Evolutionary conservation across 2,329 filamentous ascomycete species (phyloP).

Genomic region (Ophiognomonia clavigignenti-juglandacearum): DNA sequence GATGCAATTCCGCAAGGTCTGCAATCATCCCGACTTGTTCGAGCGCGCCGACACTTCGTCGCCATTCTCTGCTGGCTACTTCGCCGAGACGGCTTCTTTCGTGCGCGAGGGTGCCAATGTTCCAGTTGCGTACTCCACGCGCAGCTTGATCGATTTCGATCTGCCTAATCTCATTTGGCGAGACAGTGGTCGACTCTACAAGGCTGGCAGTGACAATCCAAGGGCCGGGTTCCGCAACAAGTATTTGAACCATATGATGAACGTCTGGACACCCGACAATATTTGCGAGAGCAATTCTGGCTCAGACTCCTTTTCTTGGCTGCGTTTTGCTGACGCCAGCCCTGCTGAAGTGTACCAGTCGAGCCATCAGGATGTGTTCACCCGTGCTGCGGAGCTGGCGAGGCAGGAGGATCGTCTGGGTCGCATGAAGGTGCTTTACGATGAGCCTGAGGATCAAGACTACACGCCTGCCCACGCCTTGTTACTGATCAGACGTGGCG

Average conservation of each 20-base stretch:
- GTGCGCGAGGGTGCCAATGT: slow-evolving; percentile 80
- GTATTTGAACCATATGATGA: slow-evolving; percentile 77
- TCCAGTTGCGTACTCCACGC: slow-evolving; percentile 79
- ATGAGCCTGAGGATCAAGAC: slow-evolving; percentile 54
- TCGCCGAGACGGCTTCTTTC: slow-evolving; percentile 93
- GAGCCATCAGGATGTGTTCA: slow-evolving; percentile 66
- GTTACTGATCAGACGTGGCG: slow-evolving; percentile 72
- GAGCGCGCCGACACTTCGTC: slow-evolving; percentile 90
- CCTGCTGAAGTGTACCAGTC: slow-evolving; percentile 65
- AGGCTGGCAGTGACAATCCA: slow-evolving; percentile 67
- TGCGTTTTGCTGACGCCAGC: slow-evolving; percentile 79
- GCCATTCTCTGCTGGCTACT: slow-evolving; percentile 77
- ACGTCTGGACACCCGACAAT: slow-evolving; percentile 81
- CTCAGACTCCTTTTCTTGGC: slow-evolving; percentile 75
- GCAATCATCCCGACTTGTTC: slow-evolving; percentile 96
- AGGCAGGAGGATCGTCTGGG: slow-evolving; percentile 56
- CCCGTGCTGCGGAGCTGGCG: slow-evolving; percentile 62
- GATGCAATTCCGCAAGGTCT: slow-evolving; percentile 99
- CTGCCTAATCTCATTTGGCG: slow-evolving; percentile 78
- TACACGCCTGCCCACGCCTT: slow-evolving; percentile 72
- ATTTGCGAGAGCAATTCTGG: slow-evolving; percentile 59
- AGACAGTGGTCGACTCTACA: slow-evolving; percentile 70
- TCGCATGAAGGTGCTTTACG: slow-evolving; percentile 65
- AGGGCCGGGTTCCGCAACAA: slow-evolving; percentile 76
- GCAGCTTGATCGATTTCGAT: slow-evolving; percentile 78